phyloP scores from a whole-genome alignment of 1,139 yeast genomes.

The Debaryomycetaceae sp. region DNA sequence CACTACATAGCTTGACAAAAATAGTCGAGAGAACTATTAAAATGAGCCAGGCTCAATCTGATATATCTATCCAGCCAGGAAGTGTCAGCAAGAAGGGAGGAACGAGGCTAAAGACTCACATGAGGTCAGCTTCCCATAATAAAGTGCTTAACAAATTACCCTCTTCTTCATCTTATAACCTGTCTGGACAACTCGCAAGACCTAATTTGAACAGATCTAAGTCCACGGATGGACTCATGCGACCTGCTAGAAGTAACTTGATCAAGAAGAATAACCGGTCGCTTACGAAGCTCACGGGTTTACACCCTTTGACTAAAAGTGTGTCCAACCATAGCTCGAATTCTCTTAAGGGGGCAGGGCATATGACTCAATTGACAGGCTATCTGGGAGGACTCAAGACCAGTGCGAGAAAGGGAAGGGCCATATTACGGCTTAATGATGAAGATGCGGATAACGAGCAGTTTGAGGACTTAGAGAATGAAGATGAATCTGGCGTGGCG shows the following conservation, averaged over 20 bases:
- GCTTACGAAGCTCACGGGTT: conserved; percentile 21
- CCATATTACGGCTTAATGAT: conserved; percentile 38
- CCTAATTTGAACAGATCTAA: conserved; percentile 41
- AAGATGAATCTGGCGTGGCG: conserved; percentile 10
- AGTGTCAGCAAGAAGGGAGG: background rate
- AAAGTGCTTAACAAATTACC: conserved; percentile 21
- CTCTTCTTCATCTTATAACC: conserved; percentile 12
- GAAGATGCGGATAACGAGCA: conserved; percentile 27
- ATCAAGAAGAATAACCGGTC: conserved; percentile 38
- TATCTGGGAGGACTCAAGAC: conserved; percentile 30
- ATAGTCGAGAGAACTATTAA: background rate
- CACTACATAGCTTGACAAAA: background rate
- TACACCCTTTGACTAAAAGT: conserved; percentile 43
- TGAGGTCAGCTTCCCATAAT: conserved; percentile 35
- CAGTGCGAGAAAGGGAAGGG: conserved; percentile 39
- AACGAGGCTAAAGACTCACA: conserved; percentile 17
- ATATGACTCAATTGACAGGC: conserved; percentile 26
- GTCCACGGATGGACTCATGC: conserved; percentile 40
- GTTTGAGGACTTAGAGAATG: conserved; percentile 24
- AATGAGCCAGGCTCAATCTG: background rate
- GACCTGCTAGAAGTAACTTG: conserved; percentile 19
- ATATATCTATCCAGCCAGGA: background rate
- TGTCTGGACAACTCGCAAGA: conserved; percentile 13
- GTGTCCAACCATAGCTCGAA: conserved; percentile 31
- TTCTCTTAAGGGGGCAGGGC: conserved; percentile 32